Evolutionary conservation across 2,329 filamentous ascomycete species (phyloP), one percentile per base, ranked within the genome.

Genomic region (Fusarium miscanthi): DNA sequence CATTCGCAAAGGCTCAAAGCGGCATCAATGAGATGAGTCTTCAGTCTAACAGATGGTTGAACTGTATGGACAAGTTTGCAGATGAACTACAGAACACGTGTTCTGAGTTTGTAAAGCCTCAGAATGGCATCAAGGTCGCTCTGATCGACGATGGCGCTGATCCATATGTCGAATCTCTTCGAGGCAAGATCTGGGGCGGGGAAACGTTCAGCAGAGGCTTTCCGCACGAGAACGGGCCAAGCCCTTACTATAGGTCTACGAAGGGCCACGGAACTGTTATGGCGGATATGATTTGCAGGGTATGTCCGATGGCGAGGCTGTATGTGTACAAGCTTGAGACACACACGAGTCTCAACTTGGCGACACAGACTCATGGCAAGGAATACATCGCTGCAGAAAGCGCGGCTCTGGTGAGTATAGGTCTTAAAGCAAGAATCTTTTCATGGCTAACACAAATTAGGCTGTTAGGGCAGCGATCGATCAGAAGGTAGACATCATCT

Each of bases 251-350:
- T 19, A 59, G 33, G 1, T 59, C 56, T 14, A 49, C 42, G 0
- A 59, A 51, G 12, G 56, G 56, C 4, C 56, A 59, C 2, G 56
- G 56, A 3, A 59, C 56, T 2, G 56, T 51, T 0, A 59, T 59
- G 56, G 43, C 56, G 17, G 45, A 37, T 3, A 59, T 51, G 42
- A 59, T 59, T 5, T 59, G 56, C 3, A 7, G 45, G 14, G 56
- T 59, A 0, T 59, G 56, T 19, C 56, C 43, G 10, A 59, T 59
- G 43, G 56, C 56, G 3, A 38, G 33, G 5, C 8, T 59, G 11
- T 59, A 59, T 30, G 43, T 49, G 8, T 51, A 51, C 2, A 49
- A 49, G 8, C 67, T 79, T 21, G 62, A 69, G 42, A 77, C 65
- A 35, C 59, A 72, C 8, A 41, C 37, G 2, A 63, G 62, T 16